phyloP scores from a whole-genome alignment of 441 rosid genomes.

The Gossypium gossypioides region DNA sequence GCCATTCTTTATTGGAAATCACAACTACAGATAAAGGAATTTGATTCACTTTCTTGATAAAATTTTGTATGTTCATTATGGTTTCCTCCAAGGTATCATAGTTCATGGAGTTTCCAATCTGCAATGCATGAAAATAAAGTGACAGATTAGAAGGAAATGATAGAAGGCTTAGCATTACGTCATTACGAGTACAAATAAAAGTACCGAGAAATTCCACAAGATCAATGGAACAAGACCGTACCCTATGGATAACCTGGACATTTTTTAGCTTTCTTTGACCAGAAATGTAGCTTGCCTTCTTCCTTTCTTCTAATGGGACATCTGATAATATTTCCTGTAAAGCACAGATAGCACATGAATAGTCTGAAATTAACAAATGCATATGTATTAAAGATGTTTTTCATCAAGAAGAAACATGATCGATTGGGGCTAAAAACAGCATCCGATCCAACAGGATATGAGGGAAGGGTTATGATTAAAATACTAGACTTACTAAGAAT shows the following conservation, averaged over 20 bases:
- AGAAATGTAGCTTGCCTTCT: conserved; percentile 26
- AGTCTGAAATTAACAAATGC: not conserved
- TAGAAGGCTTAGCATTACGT: not conserved
- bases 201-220: not conserved
- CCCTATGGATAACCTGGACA: conserved; percentile 58
- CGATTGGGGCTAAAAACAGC: not conserved
- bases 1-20: conserved; percentile 78
- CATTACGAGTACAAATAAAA: not conserved
- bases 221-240: conserved; percentile 20
- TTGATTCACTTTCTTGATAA: conserved; percentile 37
- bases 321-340: conserved; percentile 80
- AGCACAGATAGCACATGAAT: not conserved
- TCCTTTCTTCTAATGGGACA: conserved; percentile 71
- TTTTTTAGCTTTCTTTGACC: conserved; percentile 45
- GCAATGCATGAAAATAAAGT: conserved; percentile 18
- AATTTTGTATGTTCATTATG: conserved; percentile 42
- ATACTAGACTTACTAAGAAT: not conserved
- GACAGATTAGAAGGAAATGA: conserved; percentile 8
- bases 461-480: conserved; percentile 2
- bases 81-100: conserved; percentile 65
- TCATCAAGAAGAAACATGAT: conserved; percentile 2
- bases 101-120: conserved; percentile 88
- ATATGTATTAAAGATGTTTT: not conserved
- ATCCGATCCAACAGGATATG: not conserved
- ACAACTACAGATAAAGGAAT: conserved; percentile 74